Base-by-base conservation (phyloP, 495 filamentous ascomycete species). In the Friedmanniomyces endolithicus region DNA sequence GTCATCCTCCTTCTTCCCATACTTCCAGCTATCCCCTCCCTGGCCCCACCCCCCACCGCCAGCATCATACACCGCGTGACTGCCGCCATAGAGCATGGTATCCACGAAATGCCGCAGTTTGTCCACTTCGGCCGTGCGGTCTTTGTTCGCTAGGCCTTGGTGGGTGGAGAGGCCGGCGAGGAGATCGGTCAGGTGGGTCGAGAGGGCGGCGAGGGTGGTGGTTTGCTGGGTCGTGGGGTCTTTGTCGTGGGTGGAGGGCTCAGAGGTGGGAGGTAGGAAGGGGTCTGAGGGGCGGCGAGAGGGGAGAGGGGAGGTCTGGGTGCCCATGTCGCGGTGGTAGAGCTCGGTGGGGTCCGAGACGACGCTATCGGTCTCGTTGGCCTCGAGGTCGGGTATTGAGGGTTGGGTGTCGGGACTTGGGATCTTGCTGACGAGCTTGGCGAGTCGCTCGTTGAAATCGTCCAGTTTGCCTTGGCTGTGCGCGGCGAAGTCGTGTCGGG, bases 281-380 rank as follows among this genome's bases (percentile, higher is more conserved):
- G 72, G 63, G 19, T 52, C 49, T 16, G 47, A 50, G 49, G 49
- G 44, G 34, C 67, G 59, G 11, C 76, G 73, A 14, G 67, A 64
- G 0, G 71, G 63, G 2, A 67, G 62, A 0, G 79, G 80, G 0
- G 81, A 85, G 0, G 90, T 95, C 64, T 98, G 92, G 0, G 88
- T 88, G 23, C 83, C 88, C 41, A 88, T 75, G 60, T 96, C 90
- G 12, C 89, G 80, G 69, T 94, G 87, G 74, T 90, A 98, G 56
- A 95, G 80, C 65, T 94, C 87, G 1, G 86, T 85, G 0, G 87
- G 86, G 63, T 86, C 83, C 1, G 76, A 80, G 47, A 72, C 78
- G 33, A 73, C 72, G 58, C 77, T 77, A 12, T 68, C 65, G 7
- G 57, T 56, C 16, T 69, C 65, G 17, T 71, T 70, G 33, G 66